A percentile compares a stretch with the other conserved stretches of the same genome.
Evolutionary conservation across 2,329 filamentous ascomycete genomes (phyloP).

Genomic region (Mycosphaerella arachidis): DNA sequence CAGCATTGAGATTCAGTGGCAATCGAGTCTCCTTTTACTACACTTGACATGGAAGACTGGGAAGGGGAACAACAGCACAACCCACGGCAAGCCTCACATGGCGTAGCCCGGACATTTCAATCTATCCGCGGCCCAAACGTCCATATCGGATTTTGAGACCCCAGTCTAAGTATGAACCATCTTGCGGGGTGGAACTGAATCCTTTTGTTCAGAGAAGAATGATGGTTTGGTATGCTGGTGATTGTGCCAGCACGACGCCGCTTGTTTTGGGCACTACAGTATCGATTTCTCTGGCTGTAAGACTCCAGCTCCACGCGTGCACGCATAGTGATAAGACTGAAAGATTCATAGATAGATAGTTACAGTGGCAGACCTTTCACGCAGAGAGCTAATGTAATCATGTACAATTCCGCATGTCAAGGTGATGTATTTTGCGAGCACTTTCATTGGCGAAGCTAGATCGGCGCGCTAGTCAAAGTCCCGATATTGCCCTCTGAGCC

Average conservation of each 20-base stretch:
- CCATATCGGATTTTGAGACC: neutral
- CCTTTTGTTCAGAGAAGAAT: neutral
- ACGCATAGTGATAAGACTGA: too few species aligned
- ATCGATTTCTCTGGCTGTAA: too few species aligned
- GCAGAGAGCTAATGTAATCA: slow-evolving; percentile 6
- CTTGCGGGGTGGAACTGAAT: neutral
- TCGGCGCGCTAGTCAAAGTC: neutral
- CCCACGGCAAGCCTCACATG: too few species aligned
- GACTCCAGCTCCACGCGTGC: too few species aligned
- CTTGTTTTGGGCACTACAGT: too few species aligned
- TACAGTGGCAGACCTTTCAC: slow-evolving; percentile 38
- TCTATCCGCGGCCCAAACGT: neutral
- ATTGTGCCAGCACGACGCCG: neutral
- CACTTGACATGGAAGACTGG: too few species aligned
- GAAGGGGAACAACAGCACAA: too few species aligned
- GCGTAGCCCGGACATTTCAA: neutral
- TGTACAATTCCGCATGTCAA: neutral
- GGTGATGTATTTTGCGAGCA: neutral
- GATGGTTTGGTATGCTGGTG: neutral
- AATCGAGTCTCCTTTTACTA: too few species aligned
- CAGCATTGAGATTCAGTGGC: too few species aligned
- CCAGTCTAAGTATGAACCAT: neutral
- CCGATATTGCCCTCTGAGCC: neutral
- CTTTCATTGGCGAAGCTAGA: neutral
- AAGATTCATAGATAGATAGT: too few species aligned